These are phyloP conservation scores for Quercus variabilis DNA, from an alignment of 306 rosid species.

Conservation along the genomic window DNA sequence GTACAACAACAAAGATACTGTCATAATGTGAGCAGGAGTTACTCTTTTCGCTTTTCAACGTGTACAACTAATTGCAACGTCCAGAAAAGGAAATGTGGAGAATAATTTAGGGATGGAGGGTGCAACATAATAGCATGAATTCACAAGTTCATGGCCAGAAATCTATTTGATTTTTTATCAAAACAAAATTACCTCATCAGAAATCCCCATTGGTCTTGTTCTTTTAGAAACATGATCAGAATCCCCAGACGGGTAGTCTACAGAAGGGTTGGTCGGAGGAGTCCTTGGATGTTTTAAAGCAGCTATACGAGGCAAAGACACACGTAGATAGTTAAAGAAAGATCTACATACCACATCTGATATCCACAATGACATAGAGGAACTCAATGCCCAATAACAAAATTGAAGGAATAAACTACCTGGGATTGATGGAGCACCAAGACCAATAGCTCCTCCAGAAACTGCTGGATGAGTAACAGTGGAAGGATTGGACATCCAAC, in stretches of 20 bases:
- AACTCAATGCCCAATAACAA: conserved; percentile 3
- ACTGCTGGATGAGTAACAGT: conserved; percentile 82
- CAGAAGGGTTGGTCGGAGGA: conserved; percentile 89
- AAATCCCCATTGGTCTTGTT: conserved; percentile 78
- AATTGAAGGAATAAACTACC: conserved; percentile 43
- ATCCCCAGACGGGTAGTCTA: conserved; percentile 87
- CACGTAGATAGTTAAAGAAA: conserved; percentile 12
- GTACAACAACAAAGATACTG: neutral
- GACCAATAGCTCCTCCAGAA: conserved; percentile 93
- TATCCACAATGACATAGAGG: conserved; percentile 8
- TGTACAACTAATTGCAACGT: neutral
- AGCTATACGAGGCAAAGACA: conserved; percentile 48
- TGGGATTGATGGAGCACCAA: conserved; percentile 91
- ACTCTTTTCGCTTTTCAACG: neutral
- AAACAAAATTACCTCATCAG: conserved; percentile 65
- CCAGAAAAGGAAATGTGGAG: neutral
- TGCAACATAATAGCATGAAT: neutral
- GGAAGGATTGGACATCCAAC: conserved; percentile 99
- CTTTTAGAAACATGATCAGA: conserved; percentile 92
- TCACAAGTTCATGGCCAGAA: neutral
- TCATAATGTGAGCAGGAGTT: no score
- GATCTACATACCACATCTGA: conserved; percentile 9
- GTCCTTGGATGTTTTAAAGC: conserved; percentile 96
- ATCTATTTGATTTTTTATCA: neutral
- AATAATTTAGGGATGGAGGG: neutral